Percentiles rank a stretch among this genome's conserved stretches.
Conservation (phyloP, 106 monocot genomes). For the Triglochin maritima region DNA sequence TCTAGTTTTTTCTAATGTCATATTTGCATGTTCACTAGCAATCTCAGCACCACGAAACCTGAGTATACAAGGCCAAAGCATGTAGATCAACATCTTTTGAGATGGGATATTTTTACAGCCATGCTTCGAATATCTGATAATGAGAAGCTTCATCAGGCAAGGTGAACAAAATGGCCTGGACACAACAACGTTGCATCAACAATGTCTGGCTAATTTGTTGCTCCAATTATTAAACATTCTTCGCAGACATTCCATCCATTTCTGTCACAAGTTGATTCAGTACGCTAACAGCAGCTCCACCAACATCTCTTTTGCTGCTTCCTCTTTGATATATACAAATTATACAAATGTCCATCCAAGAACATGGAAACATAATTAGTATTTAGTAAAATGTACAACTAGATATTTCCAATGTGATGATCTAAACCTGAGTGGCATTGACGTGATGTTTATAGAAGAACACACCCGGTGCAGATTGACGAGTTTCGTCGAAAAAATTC, state of each 20-base stretch:
- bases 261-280: constrained; percentile 24
- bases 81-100: constrained; percentile 4
- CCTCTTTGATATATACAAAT: neutral
- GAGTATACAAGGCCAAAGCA: too few species aligned
- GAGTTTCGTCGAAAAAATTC: constrained; percentile 83
- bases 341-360: neutral
- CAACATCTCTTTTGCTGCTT: neutral
- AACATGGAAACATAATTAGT: too few species aligned
- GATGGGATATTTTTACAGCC: constrained; percentile 3
- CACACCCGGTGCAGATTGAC: constrained; percentile 66
- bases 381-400: too few species aligned
- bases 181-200: constrained; percentile 18
- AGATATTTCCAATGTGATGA: neutral
- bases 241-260: constrained; percentile 17
- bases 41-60: constrained; percentile 13
- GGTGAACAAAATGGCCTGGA: constrained; percentile 16
- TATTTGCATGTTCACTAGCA: constrained; percentile 20
- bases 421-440: constrained; percentile 12
- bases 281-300: constrained; percentile 10
- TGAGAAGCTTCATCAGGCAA: constrained; percentile 13
- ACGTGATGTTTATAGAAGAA: constrained; percentile 50
- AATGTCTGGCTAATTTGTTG: constrained; percentile 16
- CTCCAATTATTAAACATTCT: constrained; percentile 24
- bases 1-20: too few species aligned
- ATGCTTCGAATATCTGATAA: constrained; percentile 10